These are phyloP conservation scores for Euphorbia lathyris DNA, from an alignment of 345 rosid species.

Conservation along the genomic window DNA sequence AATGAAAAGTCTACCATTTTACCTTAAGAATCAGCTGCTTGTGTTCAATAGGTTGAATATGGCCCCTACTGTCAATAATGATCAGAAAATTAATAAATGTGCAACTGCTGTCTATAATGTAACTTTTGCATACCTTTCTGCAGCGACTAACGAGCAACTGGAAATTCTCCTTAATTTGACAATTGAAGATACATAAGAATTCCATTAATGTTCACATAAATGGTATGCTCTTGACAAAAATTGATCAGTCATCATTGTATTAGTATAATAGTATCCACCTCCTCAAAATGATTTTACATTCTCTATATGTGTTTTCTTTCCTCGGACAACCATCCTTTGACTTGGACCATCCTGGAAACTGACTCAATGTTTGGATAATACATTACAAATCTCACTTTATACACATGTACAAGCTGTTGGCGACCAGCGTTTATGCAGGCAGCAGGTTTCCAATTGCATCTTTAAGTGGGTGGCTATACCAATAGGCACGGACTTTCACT, in stretches of 20 bases:
- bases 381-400: conserved; percentile 41
- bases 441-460: conserved; percentile 21
- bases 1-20: background rate
- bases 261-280: conserved; percentile 32
- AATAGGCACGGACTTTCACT: too few relatives aligned
- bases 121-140: conserved; percentile 3
- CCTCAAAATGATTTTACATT: conserved; percentile 36
- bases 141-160: background rate
- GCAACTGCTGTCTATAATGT: background rate
- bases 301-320: conserved; percentile 22
- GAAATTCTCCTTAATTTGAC: conserved; percentile 1
- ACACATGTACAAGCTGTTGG: conserved; percentile 35
- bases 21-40: background rate
- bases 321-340: conserved; percentile 23
- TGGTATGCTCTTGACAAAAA: conserved; percentile 18
- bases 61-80: conserved; percentile 4
- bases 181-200: conserved; percentile 13
- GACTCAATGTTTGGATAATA: conserved; percentile 21
- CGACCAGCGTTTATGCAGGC: conserved; percentile 19
- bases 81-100: conserved; percentile 4
- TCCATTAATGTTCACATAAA: conserved; percentile 16
- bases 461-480: too few relatives aligned
- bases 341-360: conserved; percentile 19
- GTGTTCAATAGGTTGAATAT: conserved; percentile 1
- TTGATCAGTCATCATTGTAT: conserved; percentile 20